Conservation (phyloP, 352 stramenopile species). For the Lagenidium sp. region DNA sequence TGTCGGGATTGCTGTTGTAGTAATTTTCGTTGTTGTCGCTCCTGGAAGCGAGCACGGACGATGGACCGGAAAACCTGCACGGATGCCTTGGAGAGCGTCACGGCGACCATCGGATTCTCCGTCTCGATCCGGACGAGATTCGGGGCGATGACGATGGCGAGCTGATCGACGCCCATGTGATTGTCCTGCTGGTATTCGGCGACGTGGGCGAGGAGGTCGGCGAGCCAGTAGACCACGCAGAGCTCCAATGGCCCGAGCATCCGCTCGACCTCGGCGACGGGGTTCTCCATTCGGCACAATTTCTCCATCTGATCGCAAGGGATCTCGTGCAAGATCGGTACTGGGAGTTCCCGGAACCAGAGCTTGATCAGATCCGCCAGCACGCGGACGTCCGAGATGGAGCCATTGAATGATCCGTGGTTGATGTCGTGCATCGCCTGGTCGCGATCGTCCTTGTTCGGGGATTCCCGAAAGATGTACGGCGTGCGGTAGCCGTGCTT, state of each 20-base stretch:
- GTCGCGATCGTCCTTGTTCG: slow-evolving; percentile 80
- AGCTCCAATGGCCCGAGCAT: slow-evolving; percentile 45
- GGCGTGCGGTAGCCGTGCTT: slow-evolving; percentile 55
- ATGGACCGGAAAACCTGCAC: slow-evolving; percentile 68
- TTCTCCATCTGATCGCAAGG: slow-evolving; percentile 60
- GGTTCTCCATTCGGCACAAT: slow-evolving; percentile 17
- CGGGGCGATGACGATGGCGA: slow-evolving; percentile 84
- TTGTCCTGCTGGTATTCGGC: slow-evolving; percentile 63
- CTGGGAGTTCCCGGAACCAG: slow-evolving; percentile 81
- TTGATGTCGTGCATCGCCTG: slow-evolving; percentile 81
- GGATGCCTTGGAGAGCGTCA: slow-evolving; percentile 76
- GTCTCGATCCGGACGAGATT: slow-evolving; percentile 85
- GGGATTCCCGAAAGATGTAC: slow-evolving; percentile 86
- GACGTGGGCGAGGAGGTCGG: slow-evolving; percentile 69
- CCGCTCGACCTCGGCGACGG: slow-evolving; percentile 28
- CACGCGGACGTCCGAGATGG: slow-evolving; percentile 66
- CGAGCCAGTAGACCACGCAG: slow-evolving; percentile 73
- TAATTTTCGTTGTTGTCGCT: too few species aligned
- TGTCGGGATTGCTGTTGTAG: too few species aligned
- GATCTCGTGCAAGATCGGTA: slow-evolving; percentile 79
- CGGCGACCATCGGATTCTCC: slow-evolving; percentile 79
- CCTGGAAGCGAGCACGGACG: slow-evolving; percentile 26
- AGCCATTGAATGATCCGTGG: slow-evolving; percentile 55
- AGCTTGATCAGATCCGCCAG: slow-evolving; percentile 86
- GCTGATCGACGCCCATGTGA: slow-evolving; percentile 87